Percentiles rank a stretch among this genome's conserved stretches.
Evolutionary conservation across 495 filamentous ascomycete species (phyloP).

Genomic region (Neurospora intermedia): DNA sequence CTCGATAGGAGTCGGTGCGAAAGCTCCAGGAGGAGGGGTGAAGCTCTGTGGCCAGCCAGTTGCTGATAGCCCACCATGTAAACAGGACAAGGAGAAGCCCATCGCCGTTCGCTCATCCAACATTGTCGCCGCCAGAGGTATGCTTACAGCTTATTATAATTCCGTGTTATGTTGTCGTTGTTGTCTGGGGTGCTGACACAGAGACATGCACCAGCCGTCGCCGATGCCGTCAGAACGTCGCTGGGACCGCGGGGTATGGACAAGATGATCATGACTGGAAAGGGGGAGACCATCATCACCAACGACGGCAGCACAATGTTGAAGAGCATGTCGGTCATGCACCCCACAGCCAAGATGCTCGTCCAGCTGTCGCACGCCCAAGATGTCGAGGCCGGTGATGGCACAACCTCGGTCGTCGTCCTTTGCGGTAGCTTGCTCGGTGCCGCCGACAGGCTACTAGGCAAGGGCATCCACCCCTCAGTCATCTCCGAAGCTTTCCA

Average conservation of each 20-base stretch:
- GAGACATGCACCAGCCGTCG: slow-evolving; percentile 53
- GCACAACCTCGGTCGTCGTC: slow-evolving; percentile 96
- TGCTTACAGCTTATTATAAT: slow-evolving; percentile 11
- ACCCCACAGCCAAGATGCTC: slow-evolving; percentile 96
- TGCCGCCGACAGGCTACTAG: slow-evolving; percentile 79
- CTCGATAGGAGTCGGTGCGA: neutral
- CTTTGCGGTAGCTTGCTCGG: slow-evolving; percentile 91
- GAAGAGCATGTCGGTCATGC: slow-evolving; percentile 97
- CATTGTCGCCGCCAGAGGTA: slow-evolving; percentile 94
- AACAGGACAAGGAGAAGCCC: slow-evolving; percentile 95
- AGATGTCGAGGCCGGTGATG: slow-evolving; percentile 96
- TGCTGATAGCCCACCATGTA: slow-evolving; percentile 30
- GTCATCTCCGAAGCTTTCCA: slow-evolving; percentile 98
- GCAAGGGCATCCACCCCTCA: slow-evolving; percentile 92
- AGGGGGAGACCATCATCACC: slow-evolving; percentile 95
- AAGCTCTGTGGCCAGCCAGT: neutral
- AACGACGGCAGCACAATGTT: slow-evolving; percentile 99
- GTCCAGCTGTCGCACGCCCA: slow-evolving; percentile 94
- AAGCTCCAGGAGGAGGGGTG: neutral
- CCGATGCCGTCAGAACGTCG: slow-evolving; percentile 87
- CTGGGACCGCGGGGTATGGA: slow-evolving; percentile 65
- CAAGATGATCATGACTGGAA: slow-evolving; percentile 98
- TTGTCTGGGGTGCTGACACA: neutral
- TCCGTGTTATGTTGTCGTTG: neutral
- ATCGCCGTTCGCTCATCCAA: slow-evolving; percentile 89